Base-by-base conservation (phyloP, 1,284 basidiomycete species). In the Apiotrichum montevideense region DNA sequence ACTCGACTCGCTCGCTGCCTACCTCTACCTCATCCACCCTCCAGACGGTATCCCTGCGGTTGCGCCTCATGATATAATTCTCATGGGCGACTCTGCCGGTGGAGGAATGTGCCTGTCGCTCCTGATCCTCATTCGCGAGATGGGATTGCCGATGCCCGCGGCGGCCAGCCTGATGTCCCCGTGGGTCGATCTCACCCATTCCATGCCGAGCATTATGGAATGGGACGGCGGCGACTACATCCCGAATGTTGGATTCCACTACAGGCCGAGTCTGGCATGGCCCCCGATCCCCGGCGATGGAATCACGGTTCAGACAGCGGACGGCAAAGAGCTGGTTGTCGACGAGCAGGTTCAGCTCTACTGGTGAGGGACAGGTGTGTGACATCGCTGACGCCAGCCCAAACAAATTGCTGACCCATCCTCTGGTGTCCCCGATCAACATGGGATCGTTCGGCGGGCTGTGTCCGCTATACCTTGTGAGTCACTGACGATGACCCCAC, bases 161-260 rank as follows among this genome's bases (percentile, higher is more conserved):
- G 92, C 90, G 6, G 89, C 83, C 1, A 81, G 90, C 37, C 78
- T 93, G 39, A 84, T 94, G 63, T 90, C 88, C 10, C 91, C 91
- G 0, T 95, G 90, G 90, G 89, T 88, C 73, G 94, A 97, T 74
- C 77, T 97, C 49, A 93, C 90, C 0, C 94, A 98, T 73, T 92
- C 88, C 0, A 96, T 97, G 76, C 89, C 90, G 0, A 93, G 89
- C 62, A 84, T 95, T 45, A 66, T 66, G 32, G 69, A 69, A 9
- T 68, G 64, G 56, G 70, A 71, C 46, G 66, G 63, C 3, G 71
- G 67, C 0, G 75, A 77, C 52, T 75, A 74, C 42, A 74, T 76
- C 34, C 69, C 72, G 15, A 66, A 55, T 8, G 60, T 65, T 6
- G 71, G 71, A 4, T 78, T 78, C 59, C 74, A 76, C 55, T 77